Conservation (phyloP, 2,329 filamentous ascomycete species). For the Epichloe coenophiala region DNA sequence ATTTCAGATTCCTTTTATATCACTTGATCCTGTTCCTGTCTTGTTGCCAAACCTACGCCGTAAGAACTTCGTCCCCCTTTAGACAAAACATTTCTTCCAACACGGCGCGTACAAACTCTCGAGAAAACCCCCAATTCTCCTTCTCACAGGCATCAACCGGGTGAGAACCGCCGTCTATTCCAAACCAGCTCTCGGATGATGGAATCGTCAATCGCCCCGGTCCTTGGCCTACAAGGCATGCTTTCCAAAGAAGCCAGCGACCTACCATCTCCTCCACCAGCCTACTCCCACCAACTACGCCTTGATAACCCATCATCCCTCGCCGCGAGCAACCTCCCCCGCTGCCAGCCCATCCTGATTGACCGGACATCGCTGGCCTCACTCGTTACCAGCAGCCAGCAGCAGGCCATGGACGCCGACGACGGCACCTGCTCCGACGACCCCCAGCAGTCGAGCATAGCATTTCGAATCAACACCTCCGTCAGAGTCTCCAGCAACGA, state of each 20-base stretch:
- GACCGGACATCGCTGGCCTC: not conserved
- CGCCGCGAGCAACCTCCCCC: not conserved
- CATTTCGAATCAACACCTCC: conserved; percentile 33
- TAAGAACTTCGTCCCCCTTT: too few species aligned
- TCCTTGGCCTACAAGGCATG: not conserved
- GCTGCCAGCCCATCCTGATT: not conserved
- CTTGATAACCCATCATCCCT: not conserved
- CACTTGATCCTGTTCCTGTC: too few species aligned
- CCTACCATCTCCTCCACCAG: conserved; percentile 15
- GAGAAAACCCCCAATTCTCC: too few species aligned
- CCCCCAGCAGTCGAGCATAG: conserved; percentile 22
- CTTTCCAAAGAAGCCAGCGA: conserved; percentile 7
- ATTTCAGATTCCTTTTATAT: too few species aligned
- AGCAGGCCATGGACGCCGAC: not conserved
- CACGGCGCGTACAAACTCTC: too few species aligned
- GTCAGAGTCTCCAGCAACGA: conserved; percentile 31
- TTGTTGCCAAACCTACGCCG: too few species aligned
- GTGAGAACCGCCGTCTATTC: too few species aligned
- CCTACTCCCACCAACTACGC: conserved; percentile 14
- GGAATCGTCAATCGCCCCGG: not conserved
- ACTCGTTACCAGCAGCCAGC: not conserved
- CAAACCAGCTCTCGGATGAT: not conserved
- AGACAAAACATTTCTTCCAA: too few species aligned
- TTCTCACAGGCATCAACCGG: too few species aligned
- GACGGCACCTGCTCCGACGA: not conserved